Conservation (phyloP, 73 alveolate genomes). For the Tetrahymena malaccensis region DNA sequence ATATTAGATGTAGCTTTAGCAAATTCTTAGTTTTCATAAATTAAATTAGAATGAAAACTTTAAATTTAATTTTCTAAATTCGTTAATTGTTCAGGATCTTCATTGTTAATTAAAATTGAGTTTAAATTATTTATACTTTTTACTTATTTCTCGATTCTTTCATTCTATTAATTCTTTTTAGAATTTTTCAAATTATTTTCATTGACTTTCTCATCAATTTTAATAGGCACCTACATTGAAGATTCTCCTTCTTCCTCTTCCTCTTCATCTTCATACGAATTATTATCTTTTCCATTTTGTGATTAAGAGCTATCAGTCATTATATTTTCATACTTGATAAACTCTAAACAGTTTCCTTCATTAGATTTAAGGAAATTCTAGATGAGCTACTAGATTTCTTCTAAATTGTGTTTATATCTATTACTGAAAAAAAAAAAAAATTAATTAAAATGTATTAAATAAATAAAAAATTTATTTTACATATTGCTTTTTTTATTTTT, state of each 20-base stretch:
- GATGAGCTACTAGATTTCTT: too few relatives aligned
- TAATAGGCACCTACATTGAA: background rate
- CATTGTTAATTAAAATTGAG: background rate
- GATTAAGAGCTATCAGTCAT: background rate
- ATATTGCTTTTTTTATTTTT: background rate
- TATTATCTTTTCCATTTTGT: background rate
- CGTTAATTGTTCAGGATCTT: background rate
- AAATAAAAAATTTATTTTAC: background rate
- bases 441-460: too few relatives aligned
- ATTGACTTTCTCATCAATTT: background rate
- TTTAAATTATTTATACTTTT: too few relatives aligned
- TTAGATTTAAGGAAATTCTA: background rate
- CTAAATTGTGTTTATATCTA: too few relatives aligned
- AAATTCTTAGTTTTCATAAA: background rate
- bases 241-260: background rate
- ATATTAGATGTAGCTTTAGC: background rate
- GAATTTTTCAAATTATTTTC: background rate
- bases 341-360: background rate
- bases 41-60: background rate
- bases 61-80: too few relatives aligned
- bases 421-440: too few relatives aligned
- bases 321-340: background rate
- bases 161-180: too few relatives aligned
- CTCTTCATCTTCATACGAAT: background rate
- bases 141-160: background rate